Evolutionary conservation across 2,329 filamentous ascomycete genomes (phyloP).

Genomic region (Fusarium buxicola): DNA sequence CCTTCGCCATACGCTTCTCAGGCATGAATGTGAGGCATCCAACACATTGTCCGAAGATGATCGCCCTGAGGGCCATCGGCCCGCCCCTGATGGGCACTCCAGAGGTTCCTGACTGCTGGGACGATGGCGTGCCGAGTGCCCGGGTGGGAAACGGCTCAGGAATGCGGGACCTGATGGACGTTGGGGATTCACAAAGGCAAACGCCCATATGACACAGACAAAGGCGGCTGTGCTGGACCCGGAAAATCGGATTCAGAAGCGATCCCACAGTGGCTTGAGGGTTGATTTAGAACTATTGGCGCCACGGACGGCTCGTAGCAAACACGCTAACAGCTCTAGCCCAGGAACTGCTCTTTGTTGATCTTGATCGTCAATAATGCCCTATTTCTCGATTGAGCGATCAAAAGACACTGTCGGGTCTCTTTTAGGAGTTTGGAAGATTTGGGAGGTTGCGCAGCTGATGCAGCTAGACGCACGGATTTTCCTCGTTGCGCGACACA

Average conservation of each 20-base stretch:
- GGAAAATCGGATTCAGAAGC: too few relatives aligned
- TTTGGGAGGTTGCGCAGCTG: background rate
- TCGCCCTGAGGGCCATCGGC: background rate
- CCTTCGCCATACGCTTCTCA: too few relatives aligned
- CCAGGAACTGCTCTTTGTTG: conserved; percentile 13
- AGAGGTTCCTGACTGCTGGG: background rate
- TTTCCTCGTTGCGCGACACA: background rate
- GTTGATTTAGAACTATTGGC: conserved; percentile 18
- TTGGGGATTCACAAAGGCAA: background rate
- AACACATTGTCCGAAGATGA: background rate
- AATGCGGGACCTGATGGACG: conserved; percentile 6
- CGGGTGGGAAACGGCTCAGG: background rate
- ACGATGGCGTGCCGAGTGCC: background rate
- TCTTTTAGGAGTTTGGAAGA: too few relatives aligned
- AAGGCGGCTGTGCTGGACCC: too few relatives aligned
- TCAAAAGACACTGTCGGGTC: too few relatives aligned
- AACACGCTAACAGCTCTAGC: background rate
- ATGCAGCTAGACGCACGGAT: too few relatives aligned
- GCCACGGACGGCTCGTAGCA: background rate
- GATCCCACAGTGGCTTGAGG: background rate
- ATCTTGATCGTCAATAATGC: background rate
- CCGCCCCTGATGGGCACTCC: too few relatives aligned
- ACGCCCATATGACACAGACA: background rate
- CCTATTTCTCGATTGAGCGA: background rate
- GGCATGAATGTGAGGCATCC: too few relatives aligned